Base-by-base conservation (phyloP, 352 stramenopile species). In the Thalassiosira oceanica region DNA sequence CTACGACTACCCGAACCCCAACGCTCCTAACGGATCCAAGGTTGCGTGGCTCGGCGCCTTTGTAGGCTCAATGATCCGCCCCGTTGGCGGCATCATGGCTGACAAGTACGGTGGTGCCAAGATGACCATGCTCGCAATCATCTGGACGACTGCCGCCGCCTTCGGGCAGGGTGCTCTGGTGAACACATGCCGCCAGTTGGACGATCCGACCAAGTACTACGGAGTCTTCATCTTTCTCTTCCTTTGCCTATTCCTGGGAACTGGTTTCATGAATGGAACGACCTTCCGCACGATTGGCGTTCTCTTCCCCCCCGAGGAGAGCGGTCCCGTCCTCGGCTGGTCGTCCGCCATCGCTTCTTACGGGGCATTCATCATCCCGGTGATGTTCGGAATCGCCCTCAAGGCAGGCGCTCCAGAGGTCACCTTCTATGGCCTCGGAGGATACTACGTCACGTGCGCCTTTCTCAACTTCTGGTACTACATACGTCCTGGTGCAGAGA, bases 391-490 rank as follows among this genome's bases (percentile, higher is more conserved):
- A 33, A 56, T 71, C 20, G 61, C 61, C 23, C n/a, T 71, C 1
- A 11, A 35, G 29, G 61, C 52, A 2, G 61, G 36, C 11, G 21
- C 33, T 18, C 61, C 61, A 21, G 20, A 72, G 53, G 29, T 53
- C 26, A 72, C 61, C 16, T 65, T 72, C 27, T 72, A 61, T 28
- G 52, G 39, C 11, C 61, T 72, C 16, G 39, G 29, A 43, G 61
- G 5, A 15, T 72, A 72, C 37, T 72, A 72, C 21, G 33, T 72
- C 33, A 61, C 61, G 44, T 72, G 61, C 11, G 54, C 24, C 18
- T 2, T 72, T 7, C 11, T 72, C 2, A 72, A 72, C 36, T 72
- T 72, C 21, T 72, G 52, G 52, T 72, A 72, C 36, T 72, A 72
- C 41, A 10, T 72, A 18, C 8, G 61, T 2, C 61, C 61, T 53